Percentiles rank a stretch among this genome's conserved stretches.
These are phyloP conservation scores for Wickerhamomyces xylosicus DNA, from an alignment of 805 yeast species.

Conservation along the genomic window DNA sequence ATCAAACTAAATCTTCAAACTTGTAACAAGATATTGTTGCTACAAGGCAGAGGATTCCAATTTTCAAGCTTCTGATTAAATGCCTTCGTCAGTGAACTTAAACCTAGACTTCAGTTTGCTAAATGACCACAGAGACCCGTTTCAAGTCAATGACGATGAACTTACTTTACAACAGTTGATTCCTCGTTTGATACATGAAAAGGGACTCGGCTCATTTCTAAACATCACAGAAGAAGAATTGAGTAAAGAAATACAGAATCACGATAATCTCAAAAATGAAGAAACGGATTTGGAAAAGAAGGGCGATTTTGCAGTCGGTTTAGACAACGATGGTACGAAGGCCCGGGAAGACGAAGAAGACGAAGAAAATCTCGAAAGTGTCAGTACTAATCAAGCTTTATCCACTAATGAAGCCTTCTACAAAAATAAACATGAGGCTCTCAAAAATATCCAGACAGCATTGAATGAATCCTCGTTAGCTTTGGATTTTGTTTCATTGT, in stretches of 20 bases:
- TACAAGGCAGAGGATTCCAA: neutral
- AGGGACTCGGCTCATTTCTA: conserved; percentile 37
- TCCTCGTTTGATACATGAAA: conserved; percentile 45
- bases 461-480: conserved; percentile 84
- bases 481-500: conserved; percentile 75
- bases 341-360: conserved; percentile 7
- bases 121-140: conserved; percentile 17
- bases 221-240: conserved; percentile 45
- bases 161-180: conserved; percentile 44
- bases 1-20: neutral
- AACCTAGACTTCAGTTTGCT: conserved; percentile 14
- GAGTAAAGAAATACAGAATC: conserved; percentile 28
- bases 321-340: conserved; percentile 7
- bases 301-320: conserved; percentile 5
- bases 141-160: conserved; percentile 18
- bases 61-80: neutral
- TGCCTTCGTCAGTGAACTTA: neutral
- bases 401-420: conserved; percentile 29
- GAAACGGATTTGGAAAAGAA: neutral
- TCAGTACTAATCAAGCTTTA: conserved; percentile 8
- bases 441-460: conserved; percentile 50
- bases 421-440: conserved; percentile 40
- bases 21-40: neutral
- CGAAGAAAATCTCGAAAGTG: conserved; percentile 9
- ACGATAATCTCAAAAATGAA: neutral